Conservation (phyloP, 1,284 basidiomycete species). For the Anthracocystis walkeri region DNA sequence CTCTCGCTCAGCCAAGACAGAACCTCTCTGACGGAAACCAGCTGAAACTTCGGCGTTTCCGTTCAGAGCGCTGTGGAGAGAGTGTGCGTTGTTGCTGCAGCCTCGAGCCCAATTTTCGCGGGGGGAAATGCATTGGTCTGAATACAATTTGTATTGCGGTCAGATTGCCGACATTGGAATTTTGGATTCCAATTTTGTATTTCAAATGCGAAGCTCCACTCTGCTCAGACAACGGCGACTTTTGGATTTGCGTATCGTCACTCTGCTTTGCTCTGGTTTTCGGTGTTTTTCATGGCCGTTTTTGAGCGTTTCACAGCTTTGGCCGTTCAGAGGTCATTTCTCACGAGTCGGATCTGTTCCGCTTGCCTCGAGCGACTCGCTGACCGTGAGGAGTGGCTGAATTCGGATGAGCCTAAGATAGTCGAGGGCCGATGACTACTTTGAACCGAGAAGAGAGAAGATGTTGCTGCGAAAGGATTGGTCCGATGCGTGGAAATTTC, state of each 20-base stretch:
- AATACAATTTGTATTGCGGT: not conserved
- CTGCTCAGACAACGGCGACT: constrained; percentile 6
- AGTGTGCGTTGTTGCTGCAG: too few species aligned
- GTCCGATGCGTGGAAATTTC: not conserved
- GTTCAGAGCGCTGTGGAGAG: too few species aligned
- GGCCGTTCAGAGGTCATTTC: not conserved
- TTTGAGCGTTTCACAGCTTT: not conserved
- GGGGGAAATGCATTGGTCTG: not conserved
- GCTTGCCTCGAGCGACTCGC: too few species aligned
- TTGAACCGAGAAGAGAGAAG: not conserved
- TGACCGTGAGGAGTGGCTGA: too few species aligned
- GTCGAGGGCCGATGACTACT: not conserved
- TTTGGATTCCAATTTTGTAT: not conserved
- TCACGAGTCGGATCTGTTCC: not conserved
- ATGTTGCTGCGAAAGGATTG: too few species aligned
- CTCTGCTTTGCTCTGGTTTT: not conserved
- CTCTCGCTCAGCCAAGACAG: too few species aligned
- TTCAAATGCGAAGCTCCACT: not conserved
- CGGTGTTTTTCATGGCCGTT: constrained; percentile 19
- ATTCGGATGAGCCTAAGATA: not conserved
- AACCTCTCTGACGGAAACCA: too few species aligned
- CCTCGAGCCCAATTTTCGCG: not conserved
- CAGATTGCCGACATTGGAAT: too few species aligned
- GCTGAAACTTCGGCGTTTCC: too few species aligned
- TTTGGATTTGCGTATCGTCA: not conserved